A percentile compares a stretch with the other conserved stretches of the same genome.
These are phyloP conservation scores for Talaromyces borbonicus DNA, from an alignment of 495 filamentous ascomycete species.

Conservation along the genomic window DNA sequence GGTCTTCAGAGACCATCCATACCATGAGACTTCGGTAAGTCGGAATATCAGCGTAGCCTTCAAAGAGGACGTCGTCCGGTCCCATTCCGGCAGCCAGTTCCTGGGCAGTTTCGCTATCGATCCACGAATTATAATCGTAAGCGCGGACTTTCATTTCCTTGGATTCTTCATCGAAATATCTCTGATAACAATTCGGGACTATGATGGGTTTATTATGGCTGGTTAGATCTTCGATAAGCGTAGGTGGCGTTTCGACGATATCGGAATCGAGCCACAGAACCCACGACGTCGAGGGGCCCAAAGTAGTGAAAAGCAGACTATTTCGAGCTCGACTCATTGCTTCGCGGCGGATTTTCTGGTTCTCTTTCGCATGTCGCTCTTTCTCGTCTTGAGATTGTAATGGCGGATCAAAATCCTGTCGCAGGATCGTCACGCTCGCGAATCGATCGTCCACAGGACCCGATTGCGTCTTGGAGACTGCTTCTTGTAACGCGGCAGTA, in stretches of 20 bases:
- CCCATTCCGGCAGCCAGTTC: constrained; percentile 69
- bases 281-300: constrained; percentile 90
- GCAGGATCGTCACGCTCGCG: constrained; percentile 81
- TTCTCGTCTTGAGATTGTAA: constrained; percentile 71
- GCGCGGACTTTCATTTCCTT: constrained; percentile 63
- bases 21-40: constrained; percentile 91
- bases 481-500: constrained; percentile 68
- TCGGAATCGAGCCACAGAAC: constrained; percentile 94
- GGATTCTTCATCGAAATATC: constrained; percentile 64
- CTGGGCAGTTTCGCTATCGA: constrained; percentile 70
- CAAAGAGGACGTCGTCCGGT: constrained; percentile 81
- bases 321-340: constrained; percentile 92
- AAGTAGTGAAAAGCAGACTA: constrained; percentile 89
- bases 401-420: constrained; percentile 89
- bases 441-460: constrained; percentile 75
- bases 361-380: constrained; percentile 79
- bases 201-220: constrained; percentile 76
- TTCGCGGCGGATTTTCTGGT: constrained; percentile 77
- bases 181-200: constrained; percentile 92
- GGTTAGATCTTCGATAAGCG: constrained; percentile 88
- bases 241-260: constrained; percentile 77
- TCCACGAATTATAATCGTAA: constrained; percentile 97
- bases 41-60: constrained; percentile 85
- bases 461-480: constrained; percentile 72
- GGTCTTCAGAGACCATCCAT: constrained; percentile 49